Conservation (phyloP, 345 rosid genomes). For the Eucalyptus regnans region DNA sequence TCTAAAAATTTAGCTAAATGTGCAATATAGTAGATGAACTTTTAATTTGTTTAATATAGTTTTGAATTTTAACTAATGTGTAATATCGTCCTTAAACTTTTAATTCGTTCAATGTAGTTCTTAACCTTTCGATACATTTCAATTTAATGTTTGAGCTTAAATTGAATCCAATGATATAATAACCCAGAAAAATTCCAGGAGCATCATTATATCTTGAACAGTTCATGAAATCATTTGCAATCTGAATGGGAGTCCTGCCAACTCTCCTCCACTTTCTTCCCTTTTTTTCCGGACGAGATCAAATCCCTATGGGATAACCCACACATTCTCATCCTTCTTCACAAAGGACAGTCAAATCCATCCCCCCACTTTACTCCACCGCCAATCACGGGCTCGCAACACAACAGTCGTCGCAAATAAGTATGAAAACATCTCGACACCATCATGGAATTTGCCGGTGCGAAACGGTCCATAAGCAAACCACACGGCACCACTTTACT, state of each 20-base stretch:
- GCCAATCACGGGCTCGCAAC: background rate
- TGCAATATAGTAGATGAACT: too few species aligned
- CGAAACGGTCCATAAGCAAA: background rate
- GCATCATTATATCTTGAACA: too few species aligned
- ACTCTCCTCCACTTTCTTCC: background rate
- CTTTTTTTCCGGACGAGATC: background rate
- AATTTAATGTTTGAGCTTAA: background rate
- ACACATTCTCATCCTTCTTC: background rate
- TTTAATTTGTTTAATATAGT: too few species aligned
- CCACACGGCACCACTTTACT: background rate
- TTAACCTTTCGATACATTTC: too few species aligned
- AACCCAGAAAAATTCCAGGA: background rate
- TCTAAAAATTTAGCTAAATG: background rate
- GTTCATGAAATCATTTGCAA: too few species aligned
- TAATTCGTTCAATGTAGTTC: rapidly evolving
- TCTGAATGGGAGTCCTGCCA: background rate
- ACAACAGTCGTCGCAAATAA: background rate
- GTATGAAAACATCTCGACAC: background rate
- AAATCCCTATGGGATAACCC: background rate
- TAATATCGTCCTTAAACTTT: rapidly evolving
- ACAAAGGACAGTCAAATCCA: background rate
- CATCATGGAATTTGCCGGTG: background rate
- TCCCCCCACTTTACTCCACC: background rate
- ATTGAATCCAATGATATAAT: background rate
- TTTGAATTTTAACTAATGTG: too few species aligned